Base-by-base conservation (phyloP, 2,329 filamentous ascomycete genomes). In the Stagonosporopsis cucurbitacearum region DNA sequence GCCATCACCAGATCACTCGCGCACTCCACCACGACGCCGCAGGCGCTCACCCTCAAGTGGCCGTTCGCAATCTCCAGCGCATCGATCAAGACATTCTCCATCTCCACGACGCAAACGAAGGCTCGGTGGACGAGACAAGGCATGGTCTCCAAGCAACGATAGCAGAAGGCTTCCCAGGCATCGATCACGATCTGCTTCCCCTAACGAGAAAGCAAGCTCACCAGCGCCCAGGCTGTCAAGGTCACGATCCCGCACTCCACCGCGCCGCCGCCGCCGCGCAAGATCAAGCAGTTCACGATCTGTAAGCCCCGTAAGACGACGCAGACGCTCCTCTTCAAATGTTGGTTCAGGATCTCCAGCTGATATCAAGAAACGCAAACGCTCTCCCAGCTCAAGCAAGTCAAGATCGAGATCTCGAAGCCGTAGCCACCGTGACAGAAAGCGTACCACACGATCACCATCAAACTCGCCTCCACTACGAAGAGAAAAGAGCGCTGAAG, bases 201-300 rank as follows among this genome's bases (percentile, higher is more conserved):
- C 77, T 67, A 77, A 73, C 77, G 72, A 77, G 66, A 77, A 77
- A 70, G 80, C 80, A 67, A 81, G 80, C 81, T 85, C 82, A 83
- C 82, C 75, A 77, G 79, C 79, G 73, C 76, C 80, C 77, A 84
- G 70, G 63, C 50, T 75, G 67, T 78, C 76, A 50, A 60, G 62
- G 55, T 72, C 73, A 35, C 61, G 58, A 39, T 72, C 72, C 39
- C 67, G 64, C 39, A 67, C 62, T 6, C 67, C 71, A 20, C 67
- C 68, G 20, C 76, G 71, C 49, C 73, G 73, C 49, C 73, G 73
- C 57, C 72, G 68, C 44, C 73, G 72, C 56, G 50, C 50, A 50
- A 69, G 65, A 50, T 78, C 77, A 54, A 73, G 68, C 55, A 77
- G 75, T 44, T 64, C 71, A 58, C 72, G 68, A 48, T 78, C 77